Percentiles rank a stretch among this genome's conserved stretches.
Conservation (phyloP, 2,329 filamentous ascomycete species). For the Paramyrothecium sp. region DNA sequence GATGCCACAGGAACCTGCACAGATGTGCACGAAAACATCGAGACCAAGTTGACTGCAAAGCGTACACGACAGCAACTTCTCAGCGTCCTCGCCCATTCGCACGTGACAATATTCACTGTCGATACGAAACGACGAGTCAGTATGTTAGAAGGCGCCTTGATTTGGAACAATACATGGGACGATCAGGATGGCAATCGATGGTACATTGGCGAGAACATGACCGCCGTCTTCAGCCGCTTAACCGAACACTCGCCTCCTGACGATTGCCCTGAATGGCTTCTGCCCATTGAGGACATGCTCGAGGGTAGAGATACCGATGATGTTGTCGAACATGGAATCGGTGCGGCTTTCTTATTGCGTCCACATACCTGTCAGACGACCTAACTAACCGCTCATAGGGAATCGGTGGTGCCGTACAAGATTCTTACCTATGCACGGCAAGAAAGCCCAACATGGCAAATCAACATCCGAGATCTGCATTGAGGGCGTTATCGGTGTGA, state of each 20-base stretch:
- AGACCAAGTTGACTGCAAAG: conserved; percentile 64
- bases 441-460: conserved; percentile 51
- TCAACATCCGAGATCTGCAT: conserved; percentile 47
- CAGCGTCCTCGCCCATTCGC: conserved; percentile 71
- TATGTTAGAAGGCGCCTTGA: conserved; percentile 67
- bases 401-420: conserved; percentile 70
- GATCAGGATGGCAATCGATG: conserved; percentile 39
- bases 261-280: conserved; percentile 48
- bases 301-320: conserved; percentile 59
- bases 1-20: conserved; percentile 60
- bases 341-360: conserved; percentile 24
- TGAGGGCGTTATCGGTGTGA: conserved; percentile 74
- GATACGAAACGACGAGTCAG: conserved; percentile 61
- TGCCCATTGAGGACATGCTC: conserved; percentile 63
- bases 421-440: conserved; percentile 63
- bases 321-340: conserved; percentile 61
- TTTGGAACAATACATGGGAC: conserved; percentile 47
- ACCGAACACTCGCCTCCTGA: conserved; percentile 40
- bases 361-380: neutral
- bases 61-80: conserved; percentile 68
- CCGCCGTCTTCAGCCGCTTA: conserved; percentile 59
- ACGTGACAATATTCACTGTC: conserved; percentile 74
- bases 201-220: conserved; percentile 61
- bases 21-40: conserved; percentile 73
- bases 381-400: conserved; percentile 30